Base-by-base conservation (phyloP, 2,329 filamentous ascomycete genomes). In the Aspergillus versicolor region DNA sequence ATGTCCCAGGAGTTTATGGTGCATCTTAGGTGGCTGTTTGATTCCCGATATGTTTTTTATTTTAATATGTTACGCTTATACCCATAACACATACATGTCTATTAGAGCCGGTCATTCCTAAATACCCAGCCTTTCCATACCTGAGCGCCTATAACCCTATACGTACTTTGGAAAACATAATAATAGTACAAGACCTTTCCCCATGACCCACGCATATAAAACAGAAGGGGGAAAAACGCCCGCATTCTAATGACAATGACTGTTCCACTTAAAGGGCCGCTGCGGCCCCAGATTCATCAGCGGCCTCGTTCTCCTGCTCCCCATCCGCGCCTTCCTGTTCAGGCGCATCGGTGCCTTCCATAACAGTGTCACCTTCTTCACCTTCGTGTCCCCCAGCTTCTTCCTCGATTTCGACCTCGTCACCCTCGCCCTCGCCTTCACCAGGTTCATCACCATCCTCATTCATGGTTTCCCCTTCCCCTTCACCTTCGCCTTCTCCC, bases 301-400 rank as follows among this genome's bases (percentile, higher is more conserved):
- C 37, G 43, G 65, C 59, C 15, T 57, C 64, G 15, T 61, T 59
- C 17, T 57, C 66, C 8, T 64, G 58, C 8, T 57, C 63, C 8
- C 53, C 46, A 7, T 34, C 56, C 5, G 59, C 55, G 3, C 34
- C 56, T 41, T 56, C 55, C 32, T 53, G 30, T 30, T 45, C 51
- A 19, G 21, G 58, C 22, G 61, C 61, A 17, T 56, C 47, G 4
- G 38, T 41, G 21, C 44, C 52, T 34, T 54, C 52, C 44, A 48
- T 48, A 17, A 40, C 27, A 3, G 52, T 47, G 37, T 57, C 48
- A 8, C 40, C 65, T 40, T 65, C 65, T 7, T 59, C 63, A 11
- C 41, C 63, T 17, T 61, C 61, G 21, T 51, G 52, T 11, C 41
- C 55, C 32, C 51, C 58, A 27, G 43, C 57, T 43, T 48, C 50